Base-by-base conservation (phyloP, 306 rosid species). In the Rosa persica region DNA sequence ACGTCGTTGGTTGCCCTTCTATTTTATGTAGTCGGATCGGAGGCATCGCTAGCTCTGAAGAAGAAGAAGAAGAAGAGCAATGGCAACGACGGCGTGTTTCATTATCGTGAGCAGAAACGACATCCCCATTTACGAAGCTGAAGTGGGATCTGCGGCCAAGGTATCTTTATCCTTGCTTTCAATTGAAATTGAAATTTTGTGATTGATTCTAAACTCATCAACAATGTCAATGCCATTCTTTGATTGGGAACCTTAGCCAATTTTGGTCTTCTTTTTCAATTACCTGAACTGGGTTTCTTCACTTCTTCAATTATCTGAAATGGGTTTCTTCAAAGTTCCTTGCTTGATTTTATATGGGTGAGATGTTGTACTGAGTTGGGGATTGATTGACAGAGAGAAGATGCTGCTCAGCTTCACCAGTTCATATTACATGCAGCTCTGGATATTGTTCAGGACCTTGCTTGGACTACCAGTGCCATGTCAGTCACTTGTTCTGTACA, bases 401-500 rank as follows among this genome's bases (percentile, higher is more conserved):
- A 95, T 73, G 92, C 98, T 66, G 97, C 97, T 76, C 98, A 95
- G 89, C 85, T 95, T 78, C 98, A 95, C 88, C 98, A 95, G 84
- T 95, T 95, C 86, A 86, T 95, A 70, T 83, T 95, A 65, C 98
- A 95, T 44, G 94, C 98, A 8, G 96, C 98, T 83, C 91, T 95
- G 1, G 98, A 95, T 83, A 89, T 95, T 70, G 98, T 95, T 71
- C 98, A 95, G 87, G 98, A 95, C 88, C 90, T 92, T 81, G 98
- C 98, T 19, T 92, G 98, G 98, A 92, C 98, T 74, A 95, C 98
- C 36, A 95, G 98, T 76, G 97, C 98, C 65, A 95, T 95, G 98
- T 95, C 75, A 11, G 71, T 64, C 34, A 44, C 34, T 62, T 87
- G 89, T 88, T 74, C 15, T 57, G 12, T 49, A 20, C 74, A 30